A percentile compares a stretch with the other conserved stretches of the same genome.
Conservation (phyloP, 2,329 filamentous ascomycete genomes). For the Ophiostoma novo-ulmi region DNA sequence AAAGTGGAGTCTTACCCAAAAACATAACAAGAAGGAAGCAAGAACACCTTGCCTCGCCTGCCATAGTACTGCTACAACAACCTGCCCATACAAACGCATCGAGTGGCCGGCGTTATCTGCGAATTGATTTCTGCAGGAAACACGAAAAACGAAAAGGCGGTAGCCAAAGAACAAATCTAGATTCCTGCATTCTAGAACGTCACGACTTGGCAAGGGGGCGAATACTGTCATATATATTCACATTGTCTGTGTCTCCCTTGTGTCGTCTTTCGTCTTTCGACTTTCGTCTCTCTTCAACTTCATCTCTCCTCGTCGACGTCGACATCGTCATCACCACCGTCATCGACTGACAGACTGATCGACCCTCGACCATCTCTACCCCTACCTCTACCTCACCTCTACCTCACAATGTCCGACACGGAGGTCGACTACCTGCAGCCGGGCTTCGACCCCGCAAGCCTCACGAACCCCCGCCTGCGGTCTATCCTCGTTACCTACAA, state of each 20-base stretch:
- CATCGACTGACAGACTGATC: background rate
- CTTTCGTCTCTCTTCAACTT: background rate
- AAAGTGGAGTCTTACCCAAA: conserved; percentile 14
- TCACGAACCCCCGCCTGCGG: conserved; percentile 83
- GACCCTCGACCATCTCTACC: background rate
- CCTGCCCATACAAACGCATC: background rate
- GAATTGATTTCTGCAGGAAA: background rate
- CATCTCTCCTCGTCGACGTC: background rate
- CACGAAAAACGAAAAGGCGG: background rate
- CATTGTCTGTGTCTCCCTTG: background rate
- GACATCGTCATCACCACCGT: conserved; percentile 1
- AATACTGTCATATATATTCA: conserved; percentile 6
- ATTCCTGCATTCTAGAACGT: background rate
- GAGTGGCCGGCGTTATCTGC: background rate
- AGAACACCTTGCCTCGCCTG: background rate
- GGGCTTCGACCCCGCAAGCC: conserved; percentile 74
- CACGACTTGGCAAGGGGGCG: background rate
- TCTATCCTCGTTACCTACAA: conserved; percentile 88
- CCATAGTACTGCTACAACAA: too few relatives aligned
- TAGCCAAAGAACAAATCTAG: background rate
- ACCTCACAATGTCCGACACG: conserved; percentile 53
- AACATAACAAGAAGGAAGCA: conserved; percentile 7
- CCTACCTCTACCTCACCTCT: too few relatives aligned
- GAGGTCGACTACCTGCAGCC: conserved; percentile 80
- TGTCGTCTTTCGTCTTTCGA: background rate